Base-by-base conservation (phyloP, 208 protist genomes). In the Tetramitus jugosus region DNA sequence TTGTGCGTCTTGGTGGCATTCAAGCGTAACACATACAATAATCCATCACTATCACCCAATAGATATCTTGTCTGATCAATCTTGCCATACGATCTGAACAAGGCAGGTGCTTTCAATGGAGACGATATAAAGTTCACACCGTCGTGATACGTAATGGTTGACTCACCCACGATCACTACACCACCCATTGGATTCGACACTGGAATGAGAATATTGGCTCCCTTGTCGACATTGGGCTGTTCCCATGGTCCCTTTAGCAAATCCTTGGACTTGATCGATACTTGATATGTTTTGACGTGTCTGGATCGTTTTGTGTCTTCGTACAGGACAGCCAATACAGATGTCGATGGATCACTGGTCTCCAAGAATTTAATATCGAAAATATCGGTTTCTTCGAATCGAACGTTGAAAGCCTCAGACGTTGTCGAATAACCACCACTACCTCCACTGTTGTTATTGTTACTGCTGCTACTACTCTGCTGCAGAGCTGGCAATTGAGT, bases 361-460 rank as follows among this genome's bases (percentile, higher is more conserved):
- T 76, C 52, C 6, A 76, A 76, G 40, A 76, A 76, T 3, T 10
- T n/a, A 42, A 76, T 76, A 42, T 76, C 71, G 10, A 76, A 37
- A 43, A 76, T 45, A 42, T 65, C 52, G 8, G 45, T 53, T 76
- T 76, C 71, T 52, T 76, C 71, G n/a, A 76, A 29, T 64, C 71
- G 39, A 0, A 76, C 8, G n/a, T 76, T 76, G 37, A 76, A 76
- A 10, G 71, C 60, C 29, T 76, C 71, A n/a, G n/a, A n/a, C n/a
- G n/a, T n/a, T n/a, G n/a, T n/a, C n/a, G n/a, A n/a, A n/a, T n/a
- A n/a, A n/a, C n/a, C n/a, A n/a, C n/a, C n/a, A n/a, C n/a, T n/a
- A n/a, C n/a, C n/a, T n/a, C n/a, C 39, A 42, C 40, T 42, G 45
- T 40, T n/a, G n/a, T n/a, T n/a, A n/a, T n/a, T n/a, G n/a, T n/a